Percentiles rank a stretch among this genome's conserved stretches.
Evolutionary conservation across 768 basidiomycete species (phyloP).

Genomic region (Termitomyces sp.): DNA sequence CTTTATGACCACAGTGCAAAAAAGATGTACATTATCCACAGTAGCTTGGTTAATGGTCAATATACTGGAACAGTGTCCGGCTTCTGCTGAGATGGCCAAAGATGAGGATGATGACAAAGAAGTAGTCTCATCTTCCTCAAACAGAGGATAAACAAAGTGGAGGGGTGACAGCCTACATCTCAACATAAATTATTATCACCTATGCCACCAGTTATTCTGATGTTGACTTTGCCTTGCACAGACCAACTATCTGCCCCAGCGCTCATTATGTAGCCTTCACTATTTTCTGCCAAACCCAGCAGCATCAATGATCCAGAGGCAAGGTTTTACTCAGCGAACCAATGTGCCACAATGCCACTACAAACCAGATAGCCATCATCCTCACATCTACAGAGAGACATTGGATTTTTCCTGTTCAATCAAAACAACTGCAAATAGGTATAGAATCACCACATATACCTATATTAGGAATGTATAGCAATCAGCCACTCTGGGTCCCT

Average conservation of each 20-base stretch:
- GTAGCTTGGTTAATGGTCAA: slow-evolving; percentile 6
- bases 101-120: slow-evolving; percentile 18
- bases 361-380: slow-evolving; percentile 2
- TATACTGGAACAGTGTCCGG: not conserved
- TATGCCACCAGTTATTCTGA: not conserved
- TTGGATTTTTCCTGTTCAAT: not conserved
- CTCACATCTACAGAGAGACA: not conserved
- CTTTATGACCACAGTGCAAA: slow-evolving; percentile 13
- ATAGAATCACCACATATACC: slow-evolving; percentile 1
- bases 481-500: not conserved
- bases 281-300: slow-evolving; percentile 6
- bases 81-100: slow-evolving; percentile 29
- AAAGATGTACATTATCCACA: slow-evolving; percentile 2
- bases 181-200: not conserved
- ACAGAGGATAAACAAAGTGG: not conserved
- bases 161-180: slow-evolving; percentile 1
- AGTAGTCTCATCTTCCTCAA: slow-evolving; percentile 6
- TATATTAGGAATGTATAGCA: not conserved
- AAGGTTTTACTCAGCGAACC: not conserved
- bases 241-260: slow-evolving; percentile 3
- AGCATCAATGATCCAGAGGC: slow-evolving; percentile 4
- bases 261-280: not conserved
- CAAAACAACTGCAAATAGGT: slow-evolving; percentile 1
- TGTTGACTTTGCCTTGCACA: not conserved
- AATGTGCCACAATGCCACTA: slow-evolving; percentile 1